These are phyloP conservation scores for Sisymbrium irio DNA, from an alignment of 345 rosid genomes.

Conservation along the genomic window DNA sequence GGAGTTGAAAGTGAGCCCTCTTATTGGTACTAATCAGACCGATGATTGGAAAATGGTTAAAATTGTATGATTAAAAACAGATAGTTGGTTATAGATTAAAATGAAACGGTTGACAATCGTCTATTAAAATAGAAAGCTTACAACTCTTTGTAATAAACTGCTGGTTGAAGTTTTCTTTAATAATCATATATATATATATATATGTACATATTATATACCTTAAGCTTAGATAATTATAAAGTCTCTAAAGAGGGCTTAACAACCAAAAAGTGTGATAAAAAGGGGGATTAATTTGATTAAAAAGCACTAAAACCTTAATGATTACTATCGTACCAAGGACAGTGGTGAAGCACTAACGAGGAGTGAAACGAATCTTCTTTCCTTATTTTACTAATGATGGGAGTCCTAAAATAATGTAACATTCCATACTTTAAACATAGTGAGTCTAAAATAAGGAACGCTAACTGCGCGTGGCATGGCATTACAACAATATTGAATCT, in stretches of 20 bases:
- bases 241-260: neutral
- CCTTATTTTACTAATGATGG: no score
- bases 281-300: conserved; percentile 2
- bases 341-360: no score
- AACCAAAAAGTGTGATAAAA: neutral
- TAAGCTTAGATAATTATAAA: no score
- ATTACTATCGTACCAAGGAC: no score
- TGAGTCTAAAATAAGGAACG: no score
- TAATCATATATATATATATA: neutral
- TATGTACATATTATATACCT: no score
- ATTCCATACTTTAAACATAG: no score
- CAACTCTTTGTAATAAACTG: neutral
- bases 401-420: no score
- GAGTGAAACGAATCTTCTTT: no score
- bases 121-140: neutral
- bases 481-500: no score
- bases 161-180: neutral
- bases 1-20: neutral
- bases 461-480: no score
- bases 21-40: neutral
- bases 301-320: neutral
- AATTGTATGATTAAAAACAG: neutral
- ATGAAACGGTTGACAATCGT: neutral
- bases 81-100: neutral
- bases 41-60: neutral